Base-by-base conservation (phyloP, 805 yeast species). In the Cyberlindnera xishuangbannaensis region DNA sequence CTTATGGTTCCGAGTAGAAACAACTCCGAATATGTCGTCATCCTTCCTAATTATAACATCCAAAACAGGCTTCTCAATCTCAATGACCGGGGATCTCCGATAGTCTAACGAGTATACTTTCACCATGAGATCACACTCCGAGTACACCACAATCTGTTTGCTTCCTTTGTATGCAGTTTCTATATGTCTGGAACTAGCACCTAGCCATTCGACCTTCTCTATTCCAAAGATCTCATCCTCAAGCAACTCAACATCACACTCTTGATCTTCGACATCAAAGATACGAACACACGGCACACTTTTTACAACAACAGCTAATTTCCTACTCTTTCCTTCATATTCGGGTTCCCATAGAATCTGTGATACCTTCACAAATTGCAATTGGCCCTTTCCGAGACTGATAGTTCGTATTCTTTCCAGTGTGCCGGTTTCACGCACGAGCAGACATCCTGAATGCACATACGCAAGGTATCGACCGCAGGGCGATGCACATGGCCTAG, bases 161-260 rank as follows among this genome's bases (percentile, higher is more conserved):
- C 39, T 32, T 3, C 45, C 43, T 4, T 15, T 26, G 20, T 46
- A 46, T 3, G 44, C 48, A 4, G 48, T 41, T 13, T 46, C 44
- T n/a, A n/a, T 18, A 6, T 27, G 36, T 6, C 17, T 26, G 1
- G 9, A 15, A 2, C 40, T 39, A 1, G 27, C 18, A 9, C 19
- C 18, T 7, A 47, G 29, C 51, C 51, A 47, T 18, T 40, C 28
- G 7, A 47, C 41, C 6, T 18, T 33, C 15, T 37, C 40, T 7
- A 47, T 37, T 1, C 46, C 51, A 33, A 45, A 43, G 5, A 45
- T 20, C 6, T 37, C 43, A 25, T 42, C 48, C 21, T 44, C 52
- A 10, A 8, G 15, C 7, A 47, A 40, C n/a, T 18, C 18, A 6
- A 44, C 37, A 26, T 40, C 36, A 15, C 45, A 34, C 1, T 24